Base-by-base conservation (phyloP, 768 basidiomycete species). In the Russula griseocarnosa region DNA sequence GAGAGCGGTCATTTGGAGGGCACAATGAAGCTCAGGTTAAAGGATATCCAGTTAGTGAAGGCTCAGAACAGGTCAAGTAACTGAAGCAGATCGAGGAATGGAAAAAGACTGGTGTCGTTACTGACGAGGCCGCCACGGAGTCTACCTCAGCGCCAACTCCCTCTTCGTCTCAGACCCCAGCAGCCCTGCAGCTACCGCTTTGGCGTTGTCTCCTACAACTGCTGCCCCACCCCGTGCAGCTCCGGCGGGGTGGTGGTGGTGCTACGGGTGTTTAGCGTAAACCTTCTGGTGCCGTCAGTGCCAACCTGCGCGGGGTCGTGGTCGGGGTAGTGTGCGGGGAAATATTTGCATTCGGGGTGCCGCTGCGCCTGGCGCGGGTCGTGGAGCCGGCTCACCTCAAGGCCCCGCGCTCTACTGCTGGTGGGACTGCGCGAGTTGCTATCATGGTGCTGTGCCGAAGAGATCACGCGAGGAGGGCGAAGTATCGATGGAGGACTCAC, bases 1-100 rank as follows among this genome's bases (percentile, higher is more conserved):
- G 90, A 92, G 55, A 77, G 82, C 3, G 90, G 90, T 3, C 78
- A 89, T 53, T 77, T 81, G 76, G 90, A 92, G 66, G 78, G 81
- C 56, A 76, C 70, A 1, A 77, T 83, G 26, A 88, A 87, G 75
- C 71, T 75, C 38, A 88, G 86, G 71, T 67, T 92, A 49, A 91
- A 90, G 74, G 90, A 92, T 67, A 75, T 77, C 1, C 87, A 87
- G 67, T 75, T 91, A n/a, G 78, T 84, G 34, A 81, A 78, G 56
- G 77, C 82, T 11, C 83, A 88, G 70, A 76, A 75, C 61, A 81
- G 79, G 61, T 90, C 55, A 91, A 89, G 75, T 85, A 87, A 8
- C 76, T 90, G 40, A 78, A 79, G 13, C 82, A 85, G 62, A 81
- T 88, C 40, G 72, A 81, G 47, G 82, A 81, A 63, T 83, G 81